Conservation (phyloP, 2,329 filamentous ascomycete genomes). For the Ophiosphaerella korrae region DNA sequence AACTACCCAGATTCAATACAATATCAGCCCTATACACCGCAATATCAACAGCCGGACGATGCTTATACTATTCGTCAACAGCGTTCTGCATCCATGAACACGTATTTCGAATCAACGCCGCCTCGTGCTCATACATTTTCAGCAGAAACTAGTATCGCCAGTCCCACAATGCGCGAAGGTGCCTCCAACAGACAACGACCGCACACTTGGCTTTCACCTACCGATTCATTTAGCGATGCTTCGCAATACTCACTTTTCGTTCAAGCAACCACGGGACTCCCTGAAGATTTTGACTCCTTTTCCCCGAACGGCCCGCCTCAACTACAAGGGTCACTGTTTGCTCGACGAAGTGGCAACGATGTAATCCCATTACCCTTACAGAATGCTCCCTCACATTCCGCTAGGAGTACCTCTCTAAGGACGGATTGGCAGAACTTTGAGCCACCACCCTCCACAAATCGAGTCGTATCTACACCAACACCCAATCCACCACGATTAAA, state of each 20-base stretch:
- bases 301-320: conserved; percentile 39
- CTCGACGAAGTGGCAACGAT: conserved; percentile 33
- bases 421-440: conserved; percentile 37
- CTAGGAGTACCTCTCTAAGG: conserved; percentile 12
- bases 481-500: conserved; percentile 19
- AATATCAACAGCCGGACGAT: conserved; percentile 1
- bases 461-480: conserved; percentile 12
- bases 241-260: conserved; percentile 48
- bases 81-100: conserved; percentile 22
- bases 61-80: conserved; percentile 7
- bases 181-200: conserved; percentile 31
- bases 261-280: conserved; percentile 45
- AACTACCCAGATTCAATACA: conserved; percentile 17
- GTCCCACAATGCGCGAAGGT: conserved; percentile 24
- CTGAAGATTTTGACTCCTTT: conserved; percentile 34
- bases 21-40: conserved; percentile 22
- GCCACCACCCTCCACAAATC: conserved; percentile 16
- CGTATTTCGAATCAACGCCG: conserved; percentile 26
- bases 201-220: conserved; percentile 42
- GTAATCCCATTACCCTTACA: conserved; percentile 31
- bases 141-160: conserved; percentile 18
- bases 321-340: conserved; percentile 43
- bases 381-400: conserved; percentile 17
- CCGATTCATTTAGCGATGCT: conserved; percentile 42
- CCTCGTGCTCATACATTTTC: conserved; percentile 37